Conservation (phyloP, 805 yeast genomes). For the Cyberlindnera meyerae region DNA sequence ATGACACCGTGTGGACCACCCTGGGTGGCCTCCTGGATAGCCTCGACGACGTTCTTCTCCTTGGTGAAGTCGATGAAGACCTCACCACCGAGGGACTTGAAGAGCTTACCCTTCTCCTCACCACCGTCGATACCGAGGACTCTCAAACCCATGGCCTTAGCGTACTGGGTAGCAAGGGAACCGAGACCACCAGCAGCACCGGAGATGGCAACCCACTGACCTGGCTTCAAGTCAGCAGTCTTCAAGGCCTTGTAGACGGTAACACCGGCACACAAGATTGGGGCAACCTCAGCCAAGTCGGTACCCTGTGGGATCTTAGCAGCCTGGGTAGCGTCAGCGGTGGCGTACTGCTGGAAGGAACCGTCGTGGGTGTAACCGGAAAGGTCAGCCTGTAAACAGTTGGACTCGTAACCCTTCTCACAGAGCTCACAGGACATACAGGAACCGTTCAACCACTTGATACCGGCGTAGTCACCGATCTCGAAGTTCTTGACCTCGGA, state of each 20-base stretch:
- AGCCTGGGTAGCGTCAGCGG: slow-evolving; percentile 85
- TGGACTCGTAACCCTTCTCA: slow-evolving; percentile 59
- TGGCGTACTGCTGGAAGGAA: slow-evolving; percentile 85
- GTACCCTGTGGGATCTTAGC: slow-evolving; percentile 71
- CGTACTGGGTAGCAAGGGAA: slow-evolving; percentile 68
- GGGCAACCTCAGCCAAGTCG: slow-evolving; percentile 72
- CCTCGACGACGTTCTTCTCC: slow-evolving; percentile 50
- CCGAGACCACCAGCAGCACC: slow-evolving; percentile 85
- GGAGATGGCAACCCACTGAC: slow-evolving; percentile 71
- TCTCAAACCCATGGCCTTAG: slow-evolving; percentile 71
- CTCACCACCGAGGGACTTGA: slow-evolving; percentile 62
- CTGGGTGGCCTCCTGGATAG: slow-evolving; percentile 49
- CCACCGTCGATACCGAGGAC: slow-evolving; percentile 72
- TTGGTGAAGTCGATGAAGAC: slow-evolving; percentile 54
- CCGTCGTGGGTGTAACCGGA: slow-evolving; percentile 91
- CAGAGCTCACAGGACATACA: slow-evolving; percentile 78
- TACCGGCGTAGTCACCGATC: slow-evolving; percentile 77
- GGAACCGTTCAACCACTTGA: slow-evolving; percentile 79
- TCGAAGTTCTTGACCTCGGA: slow-evolving; percentile 62
- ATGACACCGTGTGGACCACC: slow-evolving; percentile 78
- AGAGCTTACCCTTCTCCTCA: slow-evolving; percentile 51
- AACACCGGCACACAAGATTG: slow-evolving; percentile 87
- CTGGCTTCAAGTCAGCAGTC: slow-evolving; percentile 65
- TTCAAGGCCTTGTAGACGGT: slow-evolving; percentile 88
- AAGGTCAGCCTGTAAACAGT: slow-evolving; percentile 64